Conservation (phyloP, 345 rosid genomes). For the Rhizophora apiculata region DNA sequence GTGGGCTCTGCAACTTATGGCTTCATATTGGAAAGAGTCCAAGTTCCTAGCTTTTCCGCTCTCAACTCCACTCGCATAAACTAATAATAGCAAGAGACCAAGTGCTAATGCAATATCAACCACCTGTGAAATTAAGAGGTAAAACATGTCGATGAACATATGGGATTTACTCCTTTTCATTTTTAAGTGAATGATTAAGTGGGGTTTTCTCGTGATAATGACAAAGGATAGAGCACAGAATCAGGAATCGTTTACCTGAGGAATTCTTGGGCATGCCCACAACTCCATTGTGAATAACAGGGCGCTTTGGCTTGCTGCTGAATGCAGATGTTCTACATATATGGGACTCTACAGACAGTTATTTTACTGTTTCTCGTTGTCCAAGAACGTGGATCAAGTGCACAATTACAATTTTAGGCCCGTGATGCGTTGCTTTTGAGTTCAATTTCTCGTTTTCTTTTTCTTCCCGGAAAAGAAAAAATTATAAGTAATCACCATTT, state of each 20-base stretch:
- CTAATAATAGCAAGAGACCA: conserved; percentile 25
- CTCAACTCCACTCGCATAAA: conserved; percentile 35
- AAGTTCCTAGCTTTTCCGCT: conserved; percentile 18
- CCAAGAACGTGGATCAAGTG: background rate
- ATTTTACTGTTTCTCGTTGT: background rate
- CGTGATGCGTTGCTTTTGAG: background rate
- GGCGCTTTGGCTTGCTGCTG: background rate
- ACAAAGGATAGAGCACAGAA: background rate
- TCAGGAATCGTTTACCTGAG: conserved; percentile 10
- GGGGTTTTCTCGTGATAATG: too few species aligned
- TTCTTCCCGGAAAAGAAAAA: background rate
- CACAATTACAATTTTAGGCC: conserved; percentile 2
- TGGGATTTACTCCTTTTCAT: too few species aligned
- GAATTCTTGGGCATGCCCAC: conserved; percentile 11
- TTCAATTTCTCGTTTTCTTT: background rate
- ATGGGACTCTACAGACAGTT: background rate
- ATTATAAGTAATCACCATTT: background rate
- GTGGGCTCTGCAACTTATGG: conserved; percentile 25
- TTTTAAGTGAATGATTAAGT: too few species aligned
- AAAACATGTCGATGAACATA: too few species aligned
- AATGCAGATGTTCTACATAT: background rate
- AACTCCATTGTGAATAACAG: conserved; percentile 15
- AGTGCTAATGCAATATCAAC: conserved; percentile 11
- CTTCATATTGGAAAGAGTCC: conserved; percentile 25
- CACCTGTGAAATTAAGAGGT: conserved; percentile 18